Base-by-base conservation (phyloP, 2,329 filamentous ascomycete genomes). In the Pseudogymnoascus sp. region DNA sequence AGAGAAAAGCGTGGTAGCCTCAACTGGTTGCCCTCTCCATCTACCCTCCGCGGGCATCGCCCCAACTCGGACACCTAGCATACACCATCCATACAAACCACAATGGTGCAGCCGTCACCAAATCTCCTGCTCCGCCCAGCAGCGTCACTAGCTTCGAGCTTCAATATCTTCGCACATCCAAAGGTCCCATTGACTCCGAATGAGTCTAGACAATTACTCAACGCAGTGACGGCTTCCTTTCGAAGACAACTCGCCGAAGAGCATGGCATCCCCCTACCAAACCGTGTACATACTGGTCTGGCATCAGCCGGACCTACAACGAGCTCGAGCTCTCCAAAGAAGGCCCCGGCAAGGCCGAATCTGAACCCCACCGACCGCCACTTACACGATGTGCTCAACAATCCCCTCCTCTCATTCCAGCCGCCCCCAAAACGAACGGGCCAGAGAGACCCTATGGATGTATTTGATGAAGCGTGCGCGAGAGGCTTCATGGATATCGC, bases 181-280 rank as follows among this genome's bases (percentile, higher is more conserved):
- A 77, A 77, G 64, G 68, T 80, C 3, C 80, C 84, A 25, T 75
- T 86, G 13, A 82, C 78, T 27, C 76, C 79, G 4, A 78, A 78
- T 62, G 82, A 88, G 68, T 84, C 81, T 13, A 76, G 82, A 64
- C 80, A 83, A 67, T 76, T 88, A 6, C 78, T 88, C 40, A 79
- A 76, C 60, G 76, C 84, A 18, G 78, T 88, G 65, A 87, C 83
- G 21, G 79, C 78, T 40, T 87, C 84, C 10, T 88, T 88, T 71
- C 79, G 83, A 66, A 76, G 79, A 59, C 83, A 87, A 63, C 79
- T 88, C 42, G 84, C 88, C 68, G 77, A 75, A 60, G 79, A 82
- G 63, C 80, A 87, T 72, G 62, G 60, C n/a, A 45, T 36, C n/a
- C 55, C 48, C 33, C 21, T 52, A 12, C 33, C 80, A 79, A 15